Conservation (phyloP, 2,329 filamentous ascomycete genomes). For the Aspergillus sojae region DNA sequence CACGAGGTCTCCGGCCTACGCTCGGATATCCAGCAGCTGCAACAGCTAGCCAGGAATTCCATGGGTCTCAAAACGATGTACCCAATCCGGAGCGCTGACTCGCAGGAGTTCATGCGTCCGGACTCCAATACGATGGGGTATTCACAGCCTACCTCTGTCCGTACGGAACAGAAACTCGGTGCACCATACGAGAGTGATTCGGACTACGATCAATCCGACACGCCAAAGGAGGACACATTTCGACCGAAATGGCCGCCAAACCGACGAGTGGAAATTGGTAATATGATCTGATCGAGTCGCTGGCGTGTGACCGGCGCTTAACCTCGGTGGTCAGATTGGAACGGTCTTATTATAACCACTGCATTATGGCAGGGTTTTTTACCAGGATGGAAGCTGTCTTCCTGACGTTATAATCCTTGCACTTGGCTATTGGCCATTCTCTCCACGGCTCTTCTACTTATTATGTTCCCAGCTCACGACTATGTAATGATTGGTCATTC, state of each 20-base stretch:
- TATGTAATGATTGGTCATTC: slow-evolving; percentile 2
- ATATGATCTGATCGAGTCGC: slow-evolving; percentile 31
- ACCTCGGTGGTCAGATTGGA: not conserved
- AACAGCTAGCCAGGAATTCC: slow-evolving; percentile 33
- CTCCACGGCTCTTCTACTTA: not conserved
- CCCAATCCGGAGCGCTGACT: slow-evolving; percentile 34
- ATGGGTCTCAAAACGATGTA: slow-evolving; percentile 37
- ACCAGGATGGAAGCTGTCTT: not conserved
- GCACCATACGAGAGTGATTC: slow-evolving; percentile 29
- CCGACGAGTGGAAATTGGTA: slow-evolving; percentile 27
- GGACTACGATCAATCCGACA: slow-evolving; percentile 27
- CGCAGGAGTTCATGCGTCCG: slow-evolving; percentile 34
- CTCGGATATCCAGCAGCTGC: slow-evolving; percentile 42
- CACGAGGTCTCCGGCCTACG: slow-evolving; percentile 46
- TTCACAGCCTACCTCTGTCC: slow-evolving; percentile 19
- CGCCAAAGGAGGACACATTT: slow-evolving; percentile 26
- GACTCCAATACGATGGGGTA: slow-evolving; percentile 16
- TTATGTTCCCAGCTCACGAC: slow-evolving; percentile 1
- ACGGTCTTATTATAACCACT: not conserved
- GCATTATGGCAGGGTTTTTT: not conserved
- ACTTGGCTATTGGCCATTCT: not conserved
- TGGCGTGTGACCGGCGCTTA: not conserved
- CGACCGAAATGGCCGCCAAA: slow-evolving; percentile 30
- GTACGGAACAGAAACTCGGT: slow-evolving; percentile 18
- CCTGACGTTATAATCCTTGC: not conserved